These are phyloP conservation scores for Beauveria sp. DNA, from an alignment of 2,329 filamentous ascomycete species.

Conservation along the genomic window DNA sequence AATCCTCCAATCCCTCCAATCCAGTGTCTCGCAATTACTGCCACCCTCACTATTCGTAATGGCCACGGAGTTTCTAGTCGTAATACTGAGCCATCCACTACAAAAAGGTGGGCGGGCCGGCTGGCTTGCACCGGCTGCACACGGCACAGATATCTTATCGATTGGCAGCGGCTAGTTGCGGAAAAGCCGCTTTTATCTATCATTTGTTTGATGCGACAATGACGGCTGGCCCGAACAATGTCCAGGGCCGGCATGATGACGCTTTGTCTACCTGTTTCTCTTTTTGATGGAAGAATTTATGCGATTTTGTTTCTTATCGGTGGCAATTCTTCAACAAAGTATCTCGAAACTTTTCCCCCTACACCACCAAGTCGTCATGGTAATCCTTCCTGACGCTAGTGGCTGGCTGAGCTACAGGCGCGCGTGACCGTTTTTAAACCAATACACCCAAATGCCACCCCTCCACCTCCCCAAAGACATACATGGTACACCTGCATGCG, in stretches of 20 bases:
- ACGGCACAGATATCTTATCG: constrained; percentile 21
- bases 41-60: background rate
- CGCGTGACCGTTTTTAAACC: constrained; percentile 7
- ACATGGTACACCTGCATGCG: no score
- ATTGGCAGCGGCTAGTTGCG: constrained; percentile 10
- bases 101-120: background rate
- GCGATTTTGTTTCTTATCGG: no score
- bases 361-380: background rate
- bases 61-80: no score
- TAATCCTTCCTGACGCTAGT: constrained; percentile 2
- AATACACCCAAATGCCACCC: background rate
- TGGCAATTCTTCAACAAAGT: no score
- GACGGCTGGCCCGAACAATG: background rate
- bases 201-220: background rate
- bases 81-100: no score
- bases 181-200: background rate
- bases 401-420: background rate
- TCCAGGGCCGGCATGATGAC: no score
- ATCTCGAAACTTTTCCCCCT: background rate
- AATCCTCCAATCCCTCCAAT: background rate
- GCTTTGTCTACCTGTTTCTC: background rate
- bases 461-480: background rate
- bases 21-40: constrained; percentile 1
- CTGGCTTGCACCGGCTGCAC: constrained; percentile 19
- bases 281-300: background rate